Evolutionary conservation across 2,329 filamentous ascomycete species (phyloP), one percentile per base, ranked within the genome.

Genomic region (Aspergillus aculeatus): DNA sequence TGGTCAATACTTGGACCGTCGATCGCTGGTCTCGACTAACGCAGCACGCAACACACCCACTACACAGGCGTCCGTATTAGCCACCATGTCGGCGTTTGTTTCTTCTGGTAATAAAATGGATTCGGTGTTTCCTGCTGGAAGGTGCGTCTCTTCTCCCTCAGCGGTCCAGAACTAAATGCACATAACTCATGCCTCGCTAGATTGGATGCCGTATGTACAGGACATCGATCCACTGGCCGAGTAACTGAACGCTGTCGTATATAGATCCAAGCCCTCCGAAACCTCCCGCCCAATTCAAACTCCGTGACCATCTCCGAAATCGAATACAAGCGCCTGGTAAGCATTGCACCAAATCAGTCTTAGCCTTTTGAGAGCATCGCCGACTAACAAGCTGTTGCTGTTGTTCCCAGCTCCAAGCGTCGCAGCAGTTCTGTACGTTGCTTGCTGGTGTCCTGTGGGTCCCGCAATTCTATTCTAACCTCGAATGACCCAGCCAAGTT

Each of bases 281-380:
- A 73, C 56, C 69, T 72, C 26, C 72, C 77, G 56, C 66, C 75
- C 16, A 64, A 69, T 58, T 56, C 74, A 44, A 70, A 74, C 24
- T 77, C 77, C 62, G 78, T 89, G 50, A 83, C 80, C 58, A 83
- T 91, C 57, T 77, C 83, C 41, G 85, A 81, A 68, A 72, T 75
- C 53, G 86, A 92, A 69, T 85, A 91, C 74, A 82, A 87, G 53
- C 73, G 73, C 52, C 78, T 92, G 61, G 79, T 86, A 65, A 73
- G 81, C 58, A 7, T 9, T 10, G 0, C 7, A 3, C 26, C 26
- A 9, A 19, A 1, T 6, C 26, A 32, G 48, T 38, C 16, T 48
- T 31, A 35, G 32, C 21, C 14, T 26, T 24, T 26, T 47, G 24
- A n/a, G 41, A 31, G 5, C 38, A 16, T 32, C 19, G 19, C 52